A percentile compares a stretch with the other conserved stretches of the same genome.
These are phyloP conservation scores for Penicillium capsulatum DNA, from an alignment of 2,329 filamentous ascomycete species.

Conservation along the genomic window DNA sequence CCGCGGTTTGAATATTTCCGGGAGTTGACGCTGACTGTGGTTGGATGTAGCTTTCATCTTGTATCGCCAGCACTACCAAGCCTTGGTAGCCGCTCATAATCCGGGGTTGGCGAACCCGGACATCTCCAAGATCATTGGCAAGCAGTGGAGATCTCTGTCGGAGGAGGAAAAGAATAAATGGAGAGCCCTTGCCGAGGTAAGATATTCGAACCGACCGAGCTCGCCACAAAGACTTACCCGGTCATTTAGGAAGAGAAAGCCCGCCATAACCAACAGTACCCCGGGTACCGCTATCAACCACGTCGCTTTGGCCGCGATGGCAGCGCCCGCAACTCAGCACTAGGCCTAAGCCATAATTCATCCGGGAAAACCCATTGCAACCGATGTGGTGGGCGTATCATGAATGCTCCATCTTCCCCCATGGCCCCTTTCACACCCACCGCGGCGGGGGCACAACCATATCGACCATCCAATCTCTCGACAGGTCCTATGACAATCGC, in stretches of 20 bases:
- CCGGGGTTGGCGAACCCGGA: conserved; percentile 92
- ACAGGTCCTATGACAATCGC: conserved; percentile 20
- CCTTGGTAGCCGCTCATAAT: conserved; percentile 71
- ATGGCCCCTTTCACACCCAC: conserved; percentile 40
- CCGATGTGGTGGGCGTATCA: conserved; percentile 46
- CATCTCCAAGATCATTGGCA: conserved; percentile 94
- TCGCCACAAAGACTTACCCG: conserved; percentile 1
- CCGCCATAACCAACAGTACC: conserved; percentile 83
- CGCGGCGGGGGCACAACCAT: conserved; percentile 8
- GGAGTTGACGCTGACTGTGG: conserved; percentile 48
- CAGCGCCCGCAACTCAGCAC: conserved; percentile 34
- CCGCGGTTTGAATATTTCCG: no score
- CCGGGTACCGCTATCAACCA: conserved; percentile 91
- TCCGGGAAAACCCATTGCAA: conserved; percentile 38
- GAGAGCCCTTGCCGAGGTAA: conserved; percentile 80
- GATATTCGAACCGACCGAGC: conserved; percentile 5
- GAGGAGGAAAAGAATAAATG: conserved; percentile 74
- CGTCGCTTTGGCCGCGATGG: conserved; percentile 60
- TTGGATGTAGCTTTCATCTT: conserved; percentile 88
- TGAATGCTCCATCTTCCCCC: conserved; percentile 44
- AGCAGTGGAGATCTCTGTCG: conserved; percentile 78
- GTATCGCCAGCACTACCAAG: conserved; percentile 90
- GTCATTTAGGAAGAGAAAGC: conserved; percentile 71
- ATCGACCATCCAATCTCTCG: conserved; percentile 28
- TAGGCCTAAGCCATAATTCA: conserved; percentile 36